Evolutionary conservation across 164 flowering plant genomes (phyloP), one percentile per base, ranked within the genome.

Genomic region (Akebia trifoliata): DNA sequence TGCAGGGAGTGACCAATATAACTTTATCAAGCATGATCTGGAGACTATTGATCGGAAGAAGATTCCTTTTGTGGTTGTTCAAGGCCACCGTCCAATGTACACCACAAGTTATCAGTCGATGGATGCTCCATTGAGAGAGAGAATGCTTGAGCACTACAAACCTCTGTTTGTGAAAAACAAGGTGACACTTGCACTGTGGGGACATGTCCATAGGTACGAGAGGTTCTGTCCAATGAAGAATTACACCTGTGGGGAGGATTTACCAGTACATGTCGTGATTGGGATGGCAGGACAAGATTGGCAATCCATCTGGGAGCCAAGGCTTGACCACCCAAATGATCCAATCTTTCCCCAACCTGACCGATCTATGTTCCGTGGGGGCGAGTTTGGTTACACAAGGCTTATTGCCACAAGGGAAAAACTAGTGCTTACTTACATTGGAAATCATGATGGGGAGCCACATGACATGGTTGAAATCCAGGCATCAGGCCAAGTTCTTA

Each of bases 11-110:
- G 71, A 59, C 28, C 99, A 94, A 48, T 81, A 84, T 56, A 67
- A 74, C 30, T 86, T 90, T 45, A 50, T 90, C 45, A 75, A 83
- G 80, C 78, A 65, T 31, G 95, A 94, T 59, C 62, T 94, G 71
- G 85, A 78, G 63, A 75, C 79, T 4, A 88, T 90, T 28, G 70
- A 90, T 50, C 67, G 95, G 66, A 67, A 50, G 14, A 87, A 75
- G 68, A 86, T 88, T 28, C 97, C 97, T 22, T 94, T 86, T 61
- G 77, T 94, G 59, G 81, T 94, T 21, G 85, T 94, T 49, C 97
- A 94, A 73, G 99, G 99, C 45, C 99, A 90, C 72, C 70, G 97
- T 52, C 99, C 99, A 6, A 94, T 94, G 99, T 94, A 94, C 80
- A 94, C 97, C 4, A 86, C 96, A 9, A 82, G 95, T 81, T 45